Conservation (phyloP, 163 green algal genomes). For the Chlamydomonas reinhardtii region DNA sequence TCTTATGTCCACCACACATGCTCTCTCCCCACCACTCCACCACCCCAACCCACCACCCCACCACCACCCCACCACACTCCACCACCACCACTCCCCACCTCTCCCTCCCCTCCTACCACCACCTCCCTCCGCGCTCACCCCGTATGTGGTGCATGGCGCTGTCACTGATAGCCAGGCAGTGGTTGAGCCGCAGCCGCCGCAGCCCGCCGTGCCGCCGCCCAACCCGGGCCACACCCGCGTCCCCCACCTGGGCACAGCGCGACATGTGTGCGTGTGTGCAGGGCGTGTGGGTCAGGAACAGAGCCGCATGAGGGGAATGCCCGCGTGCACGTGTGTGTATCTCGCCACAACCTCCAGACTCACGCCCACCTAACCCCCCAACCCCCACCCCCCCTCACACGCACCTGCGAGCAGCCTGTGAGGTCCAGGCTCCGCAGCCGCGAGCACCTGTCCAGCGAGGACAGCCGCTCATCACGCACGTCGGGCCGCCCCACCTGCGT, state of each 20-base stretch:
- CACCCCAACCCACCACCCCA: not conserved
- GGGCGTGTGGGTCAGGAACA: too few relatives aligned
- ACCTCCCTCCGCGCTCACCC: not conserved
- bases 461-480: slow-evolving; percentile 17
- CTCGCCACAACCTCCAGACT: not conserved
- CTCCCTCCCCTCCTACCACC: not conserved
- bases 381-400: not conserved
- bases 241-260: slow-evolving; percentile 23
- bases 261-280: not conserved
- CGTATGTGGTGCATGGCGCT: not conserved
- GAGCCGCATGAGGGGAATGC: too few relatives aligned
- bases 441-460: slow-evolving; percentile 29
- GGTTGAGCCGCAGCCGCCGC: slow-evolving; percentile 14
- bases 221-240: not conserved
- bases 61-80: too few relatives aligned
- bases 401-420: slow-evolving; percentile 21
- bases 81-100: not conserved
- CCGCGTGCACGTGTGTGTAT: too few relatives aligned
- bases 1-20: too few relatives aligned
- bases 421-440: slow-evolving; percentile 32
- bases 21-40: too few relatives aligned
- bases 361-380: not conserved
- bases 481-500: slow-evolving; percentile 17
- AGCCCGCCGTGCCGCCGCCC: slow-evolving; percentile 13
- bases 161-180: slow-evolving; percentile 16